Evolutionary conservation across 2,329 filamentous ascomycete species (phyloP).

Genomic region (Colletotrichum sp.): DNA sequence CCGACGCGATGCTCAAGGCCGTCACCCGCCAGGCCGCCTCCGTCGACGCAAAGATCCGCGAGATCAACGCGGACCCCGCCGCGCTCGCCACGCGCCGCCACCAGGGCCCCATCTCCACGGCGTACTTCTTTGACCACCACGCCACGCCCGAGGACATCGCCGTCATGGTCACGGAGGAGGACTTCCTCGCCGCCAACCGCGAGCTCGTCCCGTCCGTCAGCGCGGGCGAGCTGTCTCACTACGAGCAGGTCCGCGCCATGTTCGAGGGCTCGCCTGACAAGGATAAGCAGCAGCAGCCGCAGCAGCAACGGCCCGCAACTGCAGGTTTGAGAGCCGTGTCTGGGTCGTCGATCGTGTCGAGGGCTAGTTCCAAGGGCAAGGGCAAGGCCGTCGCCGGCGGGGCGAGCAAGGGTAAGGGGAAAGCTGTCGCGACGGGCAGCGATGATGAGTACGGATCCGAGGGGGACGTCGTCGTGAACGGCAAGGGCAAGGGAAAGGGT

Average conservation of each 20-base stretch:
- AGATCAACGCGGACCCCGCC: constrained; percentile 61
- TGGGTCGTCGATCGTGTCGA: constrained; percentile 30
- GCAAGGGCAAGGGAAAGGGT: constrained; percentile 57
- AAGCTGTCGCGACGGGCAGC: constrained; percentile 35
- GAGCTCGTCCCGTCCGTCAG: constrained; percentile 96
- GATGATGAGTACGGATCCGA: constrained; percentile 37
- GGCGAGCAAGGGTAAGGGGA: constrained; percentile 44
- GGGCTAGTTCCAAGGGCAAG: constrained; percentile 35
- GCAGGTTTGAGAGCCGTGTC: constrained; percentile 25
- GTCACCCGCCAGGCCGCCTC: constrained; percentile 87
- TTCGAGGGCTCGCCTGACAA: constrained; percentile 74
- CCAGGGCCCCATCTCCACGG: constrained; percentile 71
- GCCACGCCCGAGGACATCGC: constrained; percentile 82
- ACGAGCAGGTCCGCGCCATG: constrained; percentile 79
- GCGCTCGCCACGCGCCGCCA: constrained; percentile 24
- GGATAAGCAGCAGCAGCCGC: constrained; percentile 39
- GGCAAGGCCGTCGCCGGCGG: constrained; percentile 35
- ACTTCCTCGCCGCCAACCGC: constrained; percentile 80
- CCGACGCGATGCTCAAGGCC: constrained; percentile 98
- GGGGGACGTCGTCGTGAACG: constrained; percentile 30
- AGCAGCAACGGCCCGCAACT: constrained; percentile 16
- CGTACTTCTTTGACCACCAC: constrained; percentile 94
- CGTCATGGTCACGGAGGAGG: constrained; percentile 87
- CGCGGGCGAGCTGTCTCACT: constrained; percentile 89
- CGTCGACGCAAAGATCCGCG: constrained; percentile 83